Base-by-base conservation (phyloP, 768 basidiomycete species). In the Tulasnella calospora region DNA sequence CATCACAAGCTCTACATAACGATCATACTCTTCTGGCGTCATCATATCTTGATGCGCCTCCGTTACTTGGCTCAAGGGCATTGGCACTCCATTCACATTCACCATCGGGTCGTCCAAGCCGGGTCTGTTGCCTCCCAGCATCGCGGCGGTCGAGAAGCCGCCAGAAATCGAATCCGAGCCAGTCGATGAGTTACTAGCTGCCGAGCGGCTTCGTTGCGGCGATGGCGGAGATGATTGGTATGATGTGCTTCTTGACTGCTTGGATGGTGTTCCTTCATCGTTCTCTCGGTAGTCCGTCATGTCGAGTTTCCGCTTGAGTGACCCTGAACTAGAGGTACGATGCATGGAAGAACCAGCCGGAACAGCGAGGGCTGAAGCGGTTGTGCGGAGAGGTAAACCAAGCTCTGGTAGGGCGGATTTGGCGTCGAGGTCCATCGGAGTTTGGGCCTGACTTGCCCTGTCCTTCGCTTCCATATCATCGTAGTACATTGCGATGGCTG, bases 11-110 rank as follows among this genome's bases (percentile, higher is more conserved):
- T 76, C 74, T 27, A 41, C 74, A 74, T 89, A 95, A 44, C 90
- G 89, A 40, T 91, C 90, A 83, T 97, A 97, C 84, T 98, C 96
- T 77, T 96, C 96, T 1, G 94, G 91, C 4, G 94, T 94, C 96
- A 98, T 98, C 81, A 91, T 82, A 71, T 95, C 96, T 82, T 95
- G 92, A 83, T 96, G 92, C 81, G 96, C 96, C 81, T 98, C 96
- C 3, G 94, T 96, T 61, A 99, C 90, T 80, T 91, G 87, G 4
- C 91, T 93, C 81, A 93, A 92, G 9, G 89, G 88, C 81, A 93
- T 90, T 27, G 90, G 87, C 55, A 87, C 85, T 19, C 95, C 95
- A 79, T 91, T 91, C 35, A 98, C 95, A 23, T 19, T 7, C 44
- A 76, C 74, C 47, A 76, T 76, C 33, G 74, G 74, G 30, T 76